phyloP scores from a whole-genome alignment of 2,329 filamentous ascomycete species.

The Claviceps humidiphila region DNA sequence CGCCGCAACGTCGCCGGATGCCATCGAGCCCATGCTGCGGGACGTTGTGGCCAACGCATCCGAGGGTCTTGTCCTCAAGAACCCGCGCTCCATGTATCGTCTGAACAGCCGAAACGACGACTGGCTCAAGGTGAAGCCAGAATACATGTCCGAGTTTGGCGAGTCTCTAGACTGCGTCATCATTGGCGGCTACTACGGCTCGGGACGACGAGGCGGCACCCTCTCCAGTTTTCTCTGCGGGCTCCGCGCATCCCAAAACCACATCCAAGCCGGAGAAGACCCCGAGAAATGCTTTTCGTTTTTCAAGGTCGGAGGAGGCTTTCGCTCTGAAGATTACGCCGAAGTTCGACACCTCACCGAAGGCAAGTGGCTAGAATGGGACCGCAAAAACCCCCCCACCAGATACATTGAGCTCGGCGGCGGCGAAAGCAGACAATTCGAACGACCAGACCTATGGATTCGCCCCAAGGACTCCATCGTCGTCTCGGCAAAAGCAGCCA shows the following conservation, averaged over 20 bases:
- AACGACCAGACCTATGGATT: conserved; percentile 88
- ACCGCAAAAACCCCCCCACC: conserved; percentile 59
- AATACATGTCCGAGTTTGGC: conserved; percentile 95
- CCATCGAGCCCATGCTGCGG: conserved; percentile 68
- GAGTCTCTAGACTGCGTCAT: conserved; percentile 84
- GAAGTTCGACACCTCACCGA: conserved; percentile 73
- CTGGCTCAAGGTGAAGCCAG: conserved; percentile 98
- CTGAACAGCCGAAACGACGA: conserved; percentile 86
- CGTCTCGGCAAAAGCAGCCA: conserved; percentile 77
- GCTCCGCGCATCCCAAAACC: conserved; percentile 58
- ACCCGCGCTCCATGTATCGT: conserved; percentile 72
- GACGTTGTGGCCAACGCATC: conserved; percentile 76
- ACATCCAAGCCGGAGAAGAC: conserved; percentile 43
- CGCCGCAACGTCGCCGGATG: conserved; percentile 50
- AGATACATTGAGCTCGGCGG: conserved; percentile 73
- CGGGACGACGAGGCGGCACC: conserved; percentile 67
- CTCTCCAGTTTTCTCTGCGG: conserved; percentile 87
- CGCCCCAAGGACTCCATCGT: conserved; percentile 78
- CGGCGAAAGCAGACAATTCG: conserved; percentile 54
- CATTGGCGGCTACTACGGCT: conserved; percentile 86
- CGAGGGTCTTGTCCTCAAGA: conserved; percentile 88
- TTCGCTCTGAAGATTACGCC: conserved; percentile 72
- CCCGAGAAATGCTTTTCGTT: conserved; percentile 82
- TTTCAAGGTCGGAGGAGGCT: conserved; percentile 94
- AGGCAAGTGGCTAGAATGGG: conserved; percentile 84